Evolutionary conservation across 768 basidiomycete species (phyloP).

Genomic region (Daedaleopsis nitida): DNA sequence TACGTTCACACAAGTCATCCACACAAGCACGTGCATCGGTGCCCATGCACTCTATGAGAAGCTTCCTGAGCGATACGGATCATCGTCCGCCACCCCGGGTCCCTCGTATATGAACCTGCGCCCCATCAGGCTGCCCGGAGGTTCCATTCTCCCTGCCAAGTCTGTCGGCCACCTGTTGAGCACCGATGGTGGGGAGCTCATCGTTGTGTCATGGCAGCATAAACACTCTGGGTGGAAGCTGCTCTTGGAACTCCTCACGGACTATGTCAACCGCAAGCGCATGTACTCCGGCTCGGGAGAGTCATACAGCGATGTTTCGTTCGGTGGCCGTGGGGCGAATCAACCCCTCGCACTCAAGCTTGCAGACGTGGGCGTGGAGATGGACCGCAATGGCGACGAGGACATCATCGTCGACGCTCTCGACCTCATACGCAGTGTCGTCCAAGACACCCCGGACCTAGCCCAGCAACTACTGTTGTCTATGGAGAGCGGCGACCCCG

Average conservation of each 20-base stretch:
- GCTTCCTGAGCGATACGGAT: slow-evolving; percentile 60
- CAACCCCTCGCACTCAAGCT: slow-evolving; percentile 42
- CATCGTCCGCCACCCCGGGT: slow-evolving; percentile 47
- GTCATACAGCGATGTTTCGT: slow-evolving; percentile 55
- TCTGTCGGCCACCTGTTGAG: slow-evolving; percentile 73
- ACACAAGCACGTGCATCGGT: slow-evolving; percentile 60
- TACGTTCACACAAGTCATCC: slow-evolving; percentile 75
- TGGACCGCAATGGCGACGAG: slow-evolving; percentile 62
- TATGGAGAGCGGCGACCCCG: slow-evolving; percentile 58
- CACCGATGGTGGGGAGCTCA: slow-evolving; percentile 65
- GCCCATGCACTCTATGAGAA: slow-evolving; percentile 74
- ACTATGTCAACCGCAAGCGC: slow-evolving; percentile 66
- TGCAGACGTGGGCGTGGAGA: slow-evolving; percentile 75
- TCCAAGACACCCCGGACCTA: slow-evolving; percentile 68
- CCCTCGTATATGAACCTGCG: slow-evolving; percentile 65
- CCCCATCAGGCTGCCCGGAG: slow-evolving; percentile 75
- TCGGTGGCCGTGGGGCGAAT: slow-evolving; percentile 44
- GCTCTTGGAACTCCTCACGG: slow-evolving; percentile 76
- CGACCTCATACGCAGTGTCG: slow-evolving; percentile 76
- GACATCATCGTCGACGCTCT: slow-evolving; percentile 69
- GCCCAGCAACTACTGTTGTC: slow-evolving; percentile 67
- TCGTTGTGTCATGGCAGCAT: slow-evolving; percentile 80
- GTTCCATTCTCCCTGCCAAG: slow-evolving; percentile 65
- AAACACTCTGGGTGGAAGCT: slow-evolving; percentile 87
- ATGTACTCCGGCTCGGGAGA: slow-evolving; percentile 41